Percentiles rank a stretch among this genome's conserved stretches.
Evolutionary conservation across 768 basidiomycete species (phyloP).

Genomic region (Psilocybe sp.): DNA sequence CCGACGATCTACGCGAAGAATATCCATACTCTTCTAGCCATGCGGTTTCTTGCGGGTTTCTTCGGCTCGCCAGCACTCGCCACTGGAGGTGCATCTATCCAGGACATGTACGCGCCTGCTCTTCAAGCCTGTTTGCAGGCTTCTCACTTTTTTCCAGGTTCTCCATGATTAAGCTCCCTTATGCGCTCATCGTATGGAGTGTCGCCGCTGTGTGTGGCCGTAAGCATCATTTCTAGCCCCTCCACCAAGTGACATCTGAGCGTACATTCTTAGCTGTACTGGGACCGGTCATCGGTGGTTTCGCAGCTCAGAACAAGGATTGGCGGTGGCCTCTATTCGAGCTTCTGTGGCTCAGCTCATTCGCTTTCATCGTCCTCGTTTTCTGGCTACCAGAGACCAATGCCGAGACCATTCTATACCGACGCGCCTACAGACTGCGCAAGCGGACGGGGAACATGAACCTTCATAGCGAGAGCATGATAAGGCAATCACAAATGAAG

Average conservation of each 20-base stretch:
- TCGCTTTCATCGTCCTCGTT: conserved; percentile 1
- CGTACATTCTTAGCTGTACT: neutral
- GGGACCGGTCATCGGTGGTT: neutral
- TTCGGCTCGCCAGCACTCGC: conserved; percentile 2
- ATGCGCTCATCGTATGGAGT: conserved; percentile 2
- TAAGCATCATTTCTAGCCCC: neutral
- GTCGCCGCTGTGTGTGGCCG: conserved; percentile 2
- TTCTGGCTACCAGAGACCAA: conserved; percentile 4
- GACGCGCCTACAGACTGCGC: neutral
- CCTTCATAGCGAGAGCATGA: neutral
- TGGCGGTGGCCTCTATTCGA: conserved; percentile 4
- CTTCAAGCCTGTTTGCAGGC: neutral
- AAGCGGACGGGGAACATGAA: neutral
- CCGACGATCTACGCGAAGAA: conserved; percentile 1
- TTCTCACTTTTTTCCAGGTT: neutral
- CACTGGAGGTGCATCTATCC: conserved; percentile 1
- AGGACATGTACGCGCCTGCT: neutral
- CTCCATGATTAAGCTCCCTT: neutral
- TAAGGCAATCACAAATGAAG: conserved; percentile 1
- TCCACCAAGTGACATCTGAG: neutral
- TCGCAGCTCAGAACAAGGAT: neutral
- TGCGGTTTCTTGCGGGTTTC: conserved; percentile 3
- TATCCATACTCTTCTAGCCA: conserved; percentile 2
- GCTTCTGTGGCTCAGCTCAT: neutral
- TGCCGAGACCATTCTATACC: conserved; percentile 2